Conservation (phyloP, 805 yeast genomes). For the Candida chauliodis region DNA sequence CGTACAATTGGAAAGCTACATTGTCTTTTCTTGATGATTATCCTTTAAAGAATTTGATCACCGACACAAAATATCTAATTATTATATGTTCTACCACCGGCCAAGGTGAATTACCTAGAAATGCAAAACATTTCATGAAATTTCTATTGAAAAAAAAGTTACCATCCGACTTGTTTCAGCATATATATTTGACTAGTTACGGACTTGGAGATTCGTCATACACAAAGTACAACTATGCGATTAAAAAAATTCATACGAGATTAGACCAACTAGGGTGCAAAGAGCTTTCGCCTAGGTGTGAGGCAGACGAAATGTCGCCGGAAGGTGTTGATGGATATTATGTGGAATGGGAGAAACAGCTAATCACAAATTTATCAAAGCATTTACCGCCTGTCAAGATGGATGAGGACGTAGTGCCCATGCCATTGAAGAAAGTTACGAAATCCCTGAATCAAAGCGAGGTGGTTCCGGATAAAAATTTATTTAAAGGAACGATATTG, state of each 20-base stretch:
- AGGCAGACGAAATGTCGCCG: conserved; percentile 81
- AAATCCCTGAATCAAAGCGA: not conserved
- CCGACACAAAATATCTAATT: conserved; percentile 44
- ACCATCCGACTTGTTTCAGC: conserved; percentile 55
- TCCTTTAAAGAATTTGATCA: conserved; percentile 50
- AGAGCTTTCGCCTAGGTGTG: conserved; percentile 71
- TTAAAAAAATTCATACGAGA: conserved; percentile 75
- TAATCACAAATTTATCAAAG: conserved; percentile 30
- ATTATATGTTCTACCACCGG: conserved; percentile 88
- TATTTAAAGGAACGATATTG: conserved; percentile 42
- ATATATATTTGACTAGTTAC: conserved; percentile 64
- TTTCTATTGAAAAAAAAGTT: conserved; percentile 66
- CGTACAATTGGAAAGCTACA: conserved; percentile 47
- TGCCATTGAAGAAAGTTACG: conserved; percentile 23
- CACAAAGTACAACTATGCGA: conserved; percentile 85
- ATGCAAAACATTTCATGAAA: conserved; percentile 70
- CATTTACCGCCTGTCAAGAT: conserved; percentile 21
- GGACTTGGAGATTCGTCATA: conserved; percentile 95
- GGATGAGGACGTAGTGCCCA: conserved; percentile 23
- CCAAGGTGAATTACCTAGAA: conserved; percentile 88
- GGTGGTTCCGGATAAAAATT: conserved; percentile 17
- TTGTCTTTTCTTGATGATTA: conserved; percentile 59
- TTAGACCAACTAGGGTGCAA: conserved; percentile 76
- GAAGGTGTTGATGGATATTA: conserved; percentile 79
- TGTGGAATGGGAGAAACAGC: conserved; percentile 63